Base-by-base conservation (phyloP, 352 stramenopile genomes). In the Phytophthora sp. region DNA sequence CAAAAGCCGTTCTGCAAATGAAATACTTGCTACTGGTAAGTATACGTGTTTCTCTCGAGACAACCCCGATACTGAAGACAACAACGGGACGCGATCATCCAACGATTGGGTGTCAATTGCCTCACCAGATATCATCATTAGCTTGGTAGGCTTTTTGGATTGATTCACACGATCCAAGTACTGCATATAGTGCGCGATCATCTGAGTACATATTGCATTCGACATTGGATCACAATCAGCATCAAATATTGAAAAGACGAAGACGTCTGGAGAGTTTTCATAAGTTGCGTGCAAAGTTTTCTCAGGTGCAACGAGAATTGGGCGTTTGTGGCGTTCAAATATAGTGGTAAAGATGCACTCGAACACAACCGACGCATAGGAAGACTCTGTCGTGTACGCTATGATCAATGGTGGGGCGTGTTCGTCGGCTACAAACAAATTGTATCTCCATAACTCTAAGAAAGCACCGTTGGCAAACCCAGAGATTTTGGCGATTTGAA, bases 61-160 rank as follows among this genome's bases (percentile, higher is more conserved):
- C 0, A 62, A 24, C 8, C 59, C 21, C 0, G 69, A 63, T 2
- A 79, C 55, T 2, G 68, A 74, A 0, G 71, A 76, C 0, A 80
- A 10, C 18, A 83, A 42, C 1, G 68, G 13, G 5, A 79, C 58
- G 15, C 55, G 12, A 1, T 72, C 64, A 26, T 78, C 72, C n/a
- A 82, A 41, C 2, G 17, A 26, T 13, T 55, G 17, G 2, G 68
- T 57, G 21, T 52, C 13, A 37, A 60, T 71, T 0, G 63, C 32
- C 24, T 82, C 76, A 9, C 73, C 69, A 10, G 66, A 66, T 34
- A 79, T 62, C 73, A 82, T 69, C 18, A 81, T 48, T 5, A 74
- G 37, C 6, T 56, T 51, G 6, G 32, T 9, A 23, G 26, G 5
- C n/a, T n/a, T 7, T 24, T 30, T 32, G 2, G n/a, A n/a, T 32